Evolutionary conservation across 1,284 basidiomycete species (phyloP).

Genomic region (Abortiporus biennis): DNA sequence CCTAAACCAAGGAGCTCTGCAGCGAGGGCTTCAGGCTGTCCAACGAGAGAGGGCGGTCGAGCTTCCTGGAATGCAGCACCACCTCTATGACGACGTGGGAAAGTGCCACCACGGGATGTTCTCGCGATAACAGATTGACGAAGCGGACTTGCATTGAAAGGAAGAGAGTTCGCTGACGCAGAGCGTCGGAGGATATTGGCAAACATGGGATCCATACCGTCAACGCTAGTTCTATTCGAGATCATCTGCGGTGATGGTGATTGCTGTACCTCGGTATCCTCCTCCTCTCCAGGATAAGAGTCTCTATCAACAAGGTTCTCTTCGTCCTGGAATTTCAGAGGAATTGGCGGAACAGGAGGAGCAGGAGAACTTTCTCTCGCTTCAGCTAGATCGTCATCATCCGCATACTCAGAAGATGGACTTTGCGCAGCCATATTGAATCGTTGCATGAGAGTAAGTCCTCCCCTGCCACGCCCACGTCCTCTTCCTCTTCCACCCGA

Average conservation of each 20-base stretch:
- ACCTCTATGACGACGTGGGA: conserved; percentile 48
- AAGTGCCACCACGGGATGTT: conserved; percentile 41
- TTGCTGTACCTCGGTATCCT: conserved; percentile 30
- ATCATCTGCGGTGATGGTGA: conserved; percentile 33
- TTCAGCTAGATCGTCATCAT: conserved; percentile 34
- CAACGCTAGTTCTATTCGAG: conserved; percentile 61
- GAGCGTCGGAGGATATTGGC: conserved; percentile 67
- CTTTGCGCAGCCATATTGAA: conserved; percentile 52
- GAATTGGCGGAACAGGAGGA: conserved; percentile 45
- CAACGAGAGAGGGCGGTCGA: conserved; percentile 62
- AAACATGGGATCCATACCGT: conserved; percentile 81
- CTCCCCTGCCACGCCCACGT: conserved; percentile 40
- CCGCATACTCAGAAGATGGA: conserved; percentile 46
- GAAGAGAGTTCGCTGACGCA: conserved; percentile 45
- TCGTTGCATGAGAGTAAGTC: conserved; percentile 54
- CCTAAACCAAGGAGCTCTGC: conserved; percentile 55
- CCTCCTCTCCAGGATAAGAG: conserved; percentile 31
- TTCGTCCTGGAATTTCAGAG: conserved; percentile 33
- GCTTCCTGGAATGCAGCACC: conserved; percentile 60
- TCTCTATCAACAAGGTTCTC: conserved; percentile 28
- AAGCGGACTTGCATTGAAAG: conserved; percentile 48
- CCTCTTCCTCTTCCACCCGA: conserved; percentile 27
- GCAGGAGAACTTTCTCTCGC: conserved; percentile 34
- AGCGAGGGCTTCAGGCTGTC: conserved; percentile 61
- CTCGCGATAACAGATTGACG: conserved; percentile 47